Percentiles rank a stretch among this genome's conserved stretches.
Evolutionary conservation across 768 basidiomycete species (phyloP).

Genomic region (Amanita muscaria): DNA sequence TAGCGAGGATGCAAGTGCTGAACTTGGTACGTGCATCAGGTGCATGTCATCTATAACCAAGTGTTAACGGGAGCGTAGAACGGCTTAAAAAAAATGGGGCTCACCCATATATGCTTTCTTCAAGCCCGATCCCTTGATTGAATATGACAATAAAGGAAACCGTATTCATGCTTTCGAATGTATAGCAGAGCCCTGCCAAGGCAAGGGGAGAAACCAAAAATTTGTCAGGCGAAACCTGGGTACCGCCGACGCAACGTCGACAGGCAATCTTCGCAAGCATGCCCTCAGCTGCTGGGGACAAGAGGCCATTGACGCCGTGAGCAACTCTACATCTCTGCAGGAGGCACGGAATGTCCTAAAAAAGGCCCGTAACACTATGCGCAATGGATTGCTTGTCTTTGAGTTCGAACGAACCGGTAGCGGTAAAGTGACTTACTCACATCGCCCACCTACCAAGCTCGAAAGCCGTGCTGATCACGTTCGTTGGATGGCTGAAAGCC

Average conservation of each 20-base stretch:
- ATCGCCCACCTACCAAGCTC: neutral
- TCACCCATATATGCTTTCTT: conserved; percentile 10
- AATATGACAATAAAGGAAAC: neutral
- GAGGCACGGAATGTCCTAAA: conserved; percentile 5
- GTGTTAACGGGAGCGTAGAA: too few relatives aligned
- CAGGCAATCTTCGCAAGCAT: conserved; percentile 19
- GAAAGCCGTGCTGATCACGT: neutral
- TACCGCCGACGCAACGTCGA: conserved; percentile 9
- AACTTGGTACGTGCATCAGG: too few relatives aligned
- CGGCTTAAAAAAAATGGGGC: conserved; percentile 4
- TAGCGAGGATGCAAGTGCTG: too few relatives aligned
- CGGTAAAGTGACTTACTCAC: neutral
- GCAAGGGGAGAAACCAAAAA: neutral
- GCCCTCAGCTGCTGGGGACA: conserved; percentile 20
- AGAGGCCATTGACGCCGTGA: conserved; percentile 13
- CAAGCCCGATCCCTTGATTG: neutral
- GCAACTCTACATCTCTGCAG: conserved; percentile 2
- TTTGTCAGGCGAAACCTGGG: conserved; percentile 7
- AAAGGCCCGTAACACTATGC: neutral
- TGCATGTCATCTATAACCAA: too few relatives aligned
- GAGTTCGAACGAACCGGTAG: neutral
- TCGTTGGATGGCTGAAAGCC: neutral
- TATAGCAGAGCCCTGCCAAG: neutral
- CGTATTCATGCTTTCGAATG: neutral
- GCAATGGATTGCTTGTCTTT: neutral